These are phyloP conservation scores for Eremochloa ophiuroides DNA, from an alignment of 176 grass and related monocot species.

Conservation along the genomic window DNA sequence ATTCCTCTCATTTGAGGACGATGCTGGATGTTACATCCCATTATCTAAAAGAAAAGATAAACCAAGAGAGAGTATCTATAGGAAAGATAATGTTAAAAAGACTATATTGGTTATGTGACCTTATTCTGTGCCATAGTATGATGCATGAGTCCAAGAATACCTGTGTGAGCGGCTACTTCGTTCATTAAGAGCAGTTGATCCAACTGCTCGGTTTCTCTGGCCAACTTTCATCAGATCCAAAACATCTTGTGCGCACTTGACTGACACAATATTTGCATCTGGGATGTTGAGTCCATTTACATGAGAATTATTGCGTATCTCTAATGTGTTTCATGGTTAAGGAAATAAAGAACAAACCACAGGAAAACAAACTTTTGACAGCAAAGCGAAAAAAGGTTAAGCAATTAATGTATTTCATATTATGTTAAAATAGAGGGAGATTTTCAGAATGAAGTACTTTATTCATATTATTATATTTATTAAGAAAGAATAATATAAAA, in stretches of 20 bases:
- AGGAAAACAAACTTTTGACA: neutral
- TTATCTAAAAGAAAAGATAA: neutral
- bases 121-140: neutral
- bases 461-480: neutral
- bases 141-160: conserved; percentile 29
- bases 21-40: neutral
- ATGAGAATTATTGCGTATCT: conserved; percentile 91
- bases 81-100: neutral
- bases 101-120: neutral
- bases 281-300: conserved; percentile 86
- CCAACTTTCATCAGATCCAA: conserved; percentile 86
- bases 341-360: neutral
- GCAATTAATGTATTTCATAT: conserved; percentile 4
- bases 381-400: neutral
- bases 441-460: neutral
- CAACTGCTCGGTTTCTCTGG: conserved; percentile 61
- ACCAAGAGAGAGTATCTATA: neutral
- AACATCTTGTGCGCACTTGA: conserved; percentile 78
- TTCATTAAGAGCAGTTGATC: conserved; percentile 82
- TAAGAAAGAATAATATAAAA: neutral
- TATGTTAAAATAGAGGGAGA: neutral
- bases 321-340: conserved; percentile 62
- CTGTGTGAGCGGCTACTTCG: conserved; percentile 94
- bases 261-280: conserved; percentile 71
- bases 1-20: too few species aligned